Conservation (phyloP, 2,329 filamentous ascomycete species). For the Fusarium sp. region DNA sequence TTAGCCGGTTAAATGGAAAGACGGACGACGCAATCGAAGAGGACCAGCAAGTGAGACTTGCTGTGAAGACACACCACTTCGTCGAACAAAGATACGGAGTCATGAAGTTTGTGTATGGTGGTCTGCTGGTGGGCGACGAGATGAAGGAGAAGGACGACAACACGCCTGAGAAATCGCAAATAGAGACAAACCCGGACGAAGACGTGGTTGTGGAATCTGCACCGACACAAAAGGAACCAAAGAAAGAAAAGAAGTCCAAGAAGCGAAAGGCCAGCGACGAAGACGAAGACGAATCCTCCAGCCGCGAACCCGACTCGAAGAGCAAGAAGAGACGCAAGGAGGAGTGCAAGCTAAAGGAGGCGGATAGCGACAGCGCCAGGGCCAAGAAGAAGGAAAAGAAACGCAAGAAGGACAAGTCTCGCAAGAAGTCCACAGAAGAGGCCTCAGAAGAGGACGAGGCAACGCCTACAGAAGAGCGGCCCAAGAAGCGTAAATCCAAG, state of each 20-base stretch:
- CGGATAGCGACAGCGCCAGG: slow-evolving; percentile 35
- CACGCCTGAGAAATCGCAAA: slow-evolving; percentile 15
- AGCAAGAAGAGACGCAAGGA: slow-evolving; percentile 52
- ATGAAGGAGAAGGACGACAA: slow-evolving; percentile 53
- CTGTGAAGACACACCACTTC: slow-evolving; percentile 77
- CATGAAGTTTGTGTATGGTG: slow-evolving; percentile 89
- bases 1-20: slow-evolving; percentile 91
- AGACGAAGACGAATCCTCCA: slow-evolving; percentile 45
- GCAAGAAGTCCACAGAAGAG: slow-evolving; percentile 35
- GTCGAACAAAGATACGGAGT: slow-evolving; percentile 78
- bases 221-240: slow-evolving; percentile 42
- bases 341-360: slow-evolving; percentile 49
- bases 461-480: slow-evolving; percentile 41
- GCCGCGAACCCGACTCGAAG: slow-evolving; percentile 45
- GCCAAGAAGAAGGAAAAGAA: slow-evolving; percentile 51
- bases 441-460: slow-evolving; percentile 37
- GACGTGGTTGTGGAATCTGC: slow-evolving; percentile 39
- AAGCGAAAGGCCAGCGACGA: slow-evolving; percentile 59
- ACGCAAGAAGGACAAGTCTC: slow-evolving; percentile 54
- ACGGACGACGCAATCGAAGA: slow-evolving; percentile 75
- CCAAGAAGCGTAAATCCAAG: slow-evolving; percentile 49
- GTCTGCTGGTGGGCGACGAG: slow-evolving; percentile 69
- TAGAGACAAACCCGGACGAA: slow-evolving; percentile 26
- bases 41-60: slow-evolving; percentile 73
- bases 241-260: slow-evolving; percentile 58